Evolutionary conservation across 495 filamentous ascomycete genomes (phyloP).

Genomic region (Penicillium pulvis): DNA sequence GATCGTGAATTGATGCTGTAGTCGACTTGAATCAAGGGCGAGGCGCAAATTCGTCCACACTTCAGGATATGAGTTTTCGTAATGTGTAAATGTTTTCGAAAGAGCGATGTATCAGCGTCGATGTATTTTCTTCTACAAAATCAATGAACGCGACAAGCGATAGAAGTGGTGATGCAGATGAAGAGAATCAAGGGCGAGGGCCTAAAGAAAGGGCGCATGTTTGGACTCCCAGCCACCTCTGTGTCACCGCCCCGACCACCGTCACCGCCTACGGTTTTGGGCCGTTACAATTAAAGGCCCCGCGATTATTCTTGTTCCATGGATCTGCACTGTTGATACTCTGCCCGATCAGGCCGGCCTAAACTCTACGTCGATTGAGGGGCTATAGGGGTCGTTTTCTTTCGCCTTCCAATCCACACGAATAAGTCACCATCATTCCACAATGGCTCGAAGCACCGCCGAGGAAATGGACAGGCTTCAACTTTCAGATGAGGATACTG

Average conservation of each 20-base stretch:
- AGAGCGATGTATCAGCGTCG: background rate
- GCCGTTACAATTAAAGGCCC: conserved; percentile 15
- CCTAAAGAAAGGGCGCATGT: conserved; percentile 22
- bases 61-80: background rate
- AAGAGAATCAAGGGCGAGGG: conserved; percentile 25
- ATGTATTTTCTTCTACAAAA: background rate
- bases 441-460: conserved; percentile 42
- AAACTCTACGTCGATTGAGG: conserved; percentile 2
- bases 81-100: background rate
- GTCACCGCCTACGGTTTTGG: conserved; percentile 20
- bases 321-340: conserved; percentile 20
- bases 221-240: conserved; percentile 20
- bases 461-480: conserved; percentile 53
- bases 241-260: conserved; percentile 13
- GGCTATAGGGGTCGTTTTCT: background rate
- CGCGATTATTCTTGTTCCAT: conserved; percentile 14
- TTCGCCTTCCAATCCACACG: background rate
- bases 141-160: conserved; percentile 9
- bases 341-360: conserved; percentile 14
- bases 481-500: conserved; percentile 64
- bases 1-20: conserved; percentile 10
- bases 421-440: background rate
- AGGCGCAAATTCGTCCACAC: conserved; percentile 1
- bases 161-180: conserved; percentile 8
- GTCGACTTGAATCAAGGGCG: conserved; percentile 22